These are phyloP conservation scores for Pterulicium gracile DNA, from an alignment of 1,284 basidiomycete genomes.

Conservation along the genomic window DNA sequence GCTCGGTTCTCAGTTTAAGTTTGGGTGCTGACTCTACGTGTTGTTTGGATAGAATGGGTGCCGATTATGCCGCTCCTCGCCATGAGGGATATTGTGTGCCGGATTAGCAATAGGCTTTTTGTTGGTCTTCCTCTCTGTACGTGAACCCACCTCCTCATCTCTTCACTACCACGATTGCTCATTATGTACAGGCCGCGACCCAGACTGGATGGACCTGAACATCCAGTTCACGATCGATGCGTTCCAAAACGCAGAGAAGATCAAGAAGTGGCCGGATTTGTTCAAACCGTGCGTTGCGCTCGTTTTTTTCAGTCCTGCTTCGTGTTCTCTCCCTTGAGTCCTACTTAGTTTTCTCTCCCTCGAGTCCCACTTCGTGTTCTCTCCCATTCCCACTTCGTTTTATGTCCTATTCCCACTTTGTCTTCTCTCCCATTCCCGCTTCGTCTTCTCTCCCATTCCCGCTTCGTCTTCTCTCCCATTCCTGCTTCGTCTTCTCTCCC, in stretches of 20 bases:
- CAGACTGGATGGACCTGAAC: constrained; percentile 2
- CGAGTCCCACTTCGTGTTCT: neutral
- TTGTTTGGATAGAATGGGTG: neutral
- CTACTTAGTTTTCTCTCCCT: neutral
- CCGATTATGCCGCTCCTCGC: neutral
- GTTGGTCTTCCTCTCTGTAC: neutral
- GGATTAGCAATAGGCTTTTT: neutral
- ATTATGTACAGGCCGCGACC: neutral
- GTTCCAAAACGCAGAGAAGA: neutral
- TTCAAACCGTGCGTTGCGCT: constrained; percentile 1
- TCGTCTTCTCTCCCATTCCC: no score
- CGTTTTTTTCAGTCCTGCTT: neutral
- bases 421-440: no score
- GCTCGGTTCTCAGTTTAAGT: no score
- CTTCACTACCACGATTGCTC: neutral
- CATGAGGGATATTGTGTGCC: neutral
- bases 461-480: no score
- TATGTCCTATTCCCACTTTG: neutral
- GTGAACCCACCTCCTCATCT: neutral
- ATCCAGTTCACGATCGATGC: neutral
- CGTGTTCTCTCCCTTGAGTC: neutral
- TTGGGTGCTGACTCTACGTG: neutral
- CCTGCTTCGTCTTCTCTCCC: no score
- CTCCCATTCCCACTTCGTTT: neutral
- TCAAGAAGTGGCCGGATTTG: neutral